Evolutionary conservation across 352 stramenopile genomes (phyloP).

Genomic region (Blastocystis sp.): DNA sequence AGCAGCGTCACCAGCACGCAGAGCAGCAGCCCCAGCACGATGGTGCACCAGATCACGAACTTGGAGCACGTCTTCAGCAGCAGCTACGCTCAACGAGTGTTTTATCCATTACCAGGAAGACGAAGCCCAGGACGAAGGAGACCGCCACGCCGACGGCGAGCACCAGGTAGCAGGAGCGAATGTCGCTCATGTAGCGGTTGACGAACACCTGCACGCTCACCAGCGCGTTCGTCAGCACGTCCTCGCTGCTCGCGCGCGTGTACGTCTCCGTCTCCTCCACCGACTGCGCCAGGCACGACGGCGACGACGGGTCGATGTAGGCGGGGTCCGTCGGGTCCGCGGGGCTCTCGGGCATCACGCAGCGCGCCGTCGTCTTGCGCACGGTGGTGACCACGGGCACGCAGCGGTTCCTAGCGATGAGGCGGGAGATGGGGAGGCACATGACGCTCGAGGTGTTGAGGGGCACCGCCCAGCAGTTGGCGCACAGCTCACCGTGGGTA

Average conservation of each 20-base stretch:
- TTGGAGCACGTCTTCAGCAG: conserved; percentile 78
- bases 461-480: conserved; percentile 67
- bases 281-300: conserved; percentile 78
- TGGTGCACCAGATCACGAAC: conserved; percentile 79
- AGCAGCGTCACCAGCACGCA: conserved; percentile 78
- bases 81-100: conserved; percentile 76
- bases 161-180: conserved; percentile 76
- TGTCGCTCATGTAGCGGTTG: conserved; percentile 76
- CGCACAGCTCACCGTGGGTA: conserved; percentile 15
- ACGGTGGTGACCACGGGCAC: conserved; percentile 25
- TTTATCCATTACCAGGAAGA: conserved; percentile 78
- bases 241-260: conserved; percentile 75
- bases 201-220: conserved; percentile 75
- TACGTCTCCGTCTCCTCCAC: conserved; percentile 76
- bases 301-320: conserved; percentile 75
- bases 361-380: conserved; percentile 69
- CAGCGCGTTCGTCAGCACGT: conserved; percentile 76
- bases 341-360: conserved; percentile 73
- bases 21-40: conserved; percentile 77
- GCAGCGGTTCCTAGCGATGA: conserved; percentile 53
- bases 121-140: conserved; percentile 76
- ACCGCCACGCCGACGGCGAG: conserved; percentile 74
- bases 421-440: background rate
- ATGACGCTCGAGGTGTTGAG: conserved; percentile 62
- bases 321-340: conserved; percentile 77